Evolutionary conservation across 2,329 filamentous ascomycete species (phyloP), one percentile per base, ranked within the genome.

Genomic region (Hymenoscyphus fructigenus): DNA sequence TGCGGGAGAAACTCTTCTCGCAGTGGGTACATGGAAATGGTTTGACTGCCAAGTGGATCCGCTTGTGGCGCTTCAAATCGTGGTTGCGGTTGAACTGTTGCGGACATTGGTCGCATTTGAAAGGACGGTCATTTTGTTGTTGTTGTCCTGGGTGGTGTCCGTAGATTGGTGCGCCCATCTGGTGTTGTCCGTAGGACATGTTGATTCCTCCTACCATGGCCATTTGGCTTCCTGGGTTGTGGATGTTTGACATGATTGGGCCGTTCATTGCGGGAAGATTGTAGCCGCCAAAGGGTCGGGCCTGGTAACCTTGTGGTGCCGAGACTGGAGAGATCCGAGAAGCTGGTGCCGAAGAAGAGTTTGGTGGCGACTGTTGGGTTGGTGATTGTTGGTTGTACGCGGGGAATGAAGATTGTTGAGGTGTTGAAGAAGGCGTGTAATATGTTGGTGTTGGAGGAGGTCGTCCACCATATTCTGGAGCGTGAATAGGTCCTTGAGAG

Each of bases 81-180:
- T 98, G 95, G 70, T 98, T 98, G 4, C 95, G 85, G 77, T 96
- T 98, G 80, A 99, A 99, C 44, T 91, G 93, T 76, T 96, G 92
- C 0, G 91, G 87, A 74, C 95, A 99, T 75, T 91, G 85, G 71
- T 98, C 93, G 76, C 95, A 99, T 78, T 93, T 93, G 82, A 96
- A 98, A 0, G 95, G 95, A 5, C 94, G 87, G 71, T 98, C 94
- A 64, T 90, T 89, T 32, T 84, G 82, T 10, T 83, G 80, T 23
- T 81, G 78, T 67, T 83, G 83, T 57, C 76, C 76, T 14, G 84
- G 82, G 64, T 85, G 85, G 10, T 81, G 79, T 15, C 81, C 81
- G 66, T 92, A 91, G 78, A 93, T 85, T 59, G 84, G 81, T 64
- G 64, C 66, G 2, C 69, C 67, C 64, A 71, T 70, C 23, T 81